These are phyloP conservation scores for Jamesozyma spencerorum DNA, from an alignment of 805 yeast species.

Conservation along the genomic window DNA sequence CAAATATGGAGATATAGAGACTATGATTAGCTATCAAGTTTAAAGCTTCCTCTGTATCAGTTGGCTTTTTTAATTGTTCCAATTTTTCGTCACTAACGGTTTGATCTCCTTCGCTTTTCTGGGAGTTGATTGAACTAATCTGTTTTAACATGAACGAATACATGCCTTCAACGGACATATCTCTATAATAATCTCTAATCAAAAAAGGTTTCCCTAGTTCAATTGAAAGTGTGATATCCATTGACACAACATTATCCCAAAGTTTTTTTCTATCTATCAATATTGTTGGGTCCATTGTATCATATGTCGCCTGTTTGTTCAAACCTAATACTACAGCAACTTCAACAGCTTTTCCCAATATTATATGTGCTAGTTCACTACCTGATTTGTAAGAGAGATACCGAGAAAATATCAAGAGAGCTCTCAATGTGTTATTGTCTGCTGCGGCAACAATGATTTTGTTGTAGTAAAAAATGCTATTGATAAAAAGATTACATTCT, in stretches of 20 bases:
- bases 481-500: conserved; percentile 25
- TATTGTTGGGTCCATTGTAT: conserved; percentile 12
- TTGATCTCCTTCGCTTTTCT: not conserved
- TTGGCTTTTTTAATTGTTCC: not conserved
- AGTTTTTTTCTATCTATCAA: conserved; percentile 21
- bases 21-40: conserved; percentile 3
- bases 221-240: conserved; percentile 9
- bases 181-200: conserved; percentile 6
- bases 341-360: conserved; percentile 38
- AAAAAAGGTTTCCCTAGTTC: conserved; percentile 10
- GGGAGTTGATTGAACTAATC: not conserved
- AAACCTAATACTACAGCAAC: conserved; percentile 48
- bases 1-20: conserved; percentile 4
- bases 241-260: conserved; percentile 35
- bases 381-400: conserved; percentile 28
- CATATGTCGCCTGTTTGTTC: conserved; percentile 39
- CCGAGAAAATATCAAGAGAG: conserved; percentile 37
- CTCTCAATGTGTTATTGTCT: conserved; percentile 42
- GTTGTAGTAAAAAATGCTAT: conserved; percentile 42
- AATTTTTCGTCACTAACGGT: not conserved
- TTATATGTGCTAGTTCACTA: conserved; percentile 33
- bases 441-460: conserved; percentile 38
- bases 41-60: conserved; percentile 5
- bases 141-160: conserved; percentile 4
- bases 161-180: conserved; percentile 6